These are phyloP conservation scores for Claviceps arundinis DNA, from an alignment of 2,329 filamentous ascomycete genomes.

Conservation along the genomic window DNA sequence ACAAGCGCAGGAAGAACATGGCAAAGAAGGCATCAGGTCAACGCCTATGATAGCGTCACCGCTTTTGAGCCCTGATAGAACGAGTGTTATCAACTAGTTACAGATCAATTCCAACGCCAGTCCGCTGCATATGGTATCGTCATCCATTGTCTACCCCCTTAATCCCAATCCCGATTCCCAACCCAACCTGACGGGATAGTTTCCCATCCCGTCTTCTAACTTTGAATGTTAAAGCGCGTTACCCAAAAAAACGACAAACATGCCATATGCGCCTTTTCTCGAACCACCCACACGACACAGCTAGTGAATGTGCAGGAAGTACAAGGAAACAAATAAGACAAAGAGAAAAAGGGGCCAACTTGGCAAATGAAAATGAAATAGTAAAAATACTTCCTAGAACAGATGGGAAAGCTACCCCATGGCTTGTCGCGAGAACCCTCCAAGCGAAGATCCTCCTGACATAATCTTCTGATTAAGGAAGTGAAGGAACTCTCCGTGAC, in stretches of 20 bases:
- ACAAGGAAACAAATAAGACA: not conserved
- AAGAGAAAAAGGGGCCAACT: not conserved
- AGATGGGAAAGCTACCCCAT: too few species aligned
- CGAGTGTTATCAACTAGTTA: not conserved
- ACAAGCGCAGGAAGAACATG: too few species aligned
- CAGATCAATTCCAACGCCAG: not conserved
- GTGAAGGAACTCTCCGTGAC: too few species aligned
- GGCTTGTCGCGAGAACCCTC: too few species aligned
- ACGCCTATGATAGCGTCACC: not conserved
- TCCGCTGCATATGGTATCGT: slow-evolving; percentile 1
- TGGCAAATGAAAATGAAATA: too few species aligned
- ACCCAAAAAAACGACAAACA: not conserved
- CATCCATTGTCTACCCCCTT: not conserved
- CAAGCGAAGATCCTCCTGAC: too few species aligned
- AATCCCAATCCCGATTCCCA: too few species aligned
- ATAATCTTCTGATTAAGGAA: too few species aligned
- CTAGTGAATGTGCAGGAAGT: not conserved
- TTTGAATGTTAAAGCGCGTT: not conserved
- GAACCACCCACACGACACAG: not conserved
- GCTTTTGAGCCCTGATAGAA: not conserved
- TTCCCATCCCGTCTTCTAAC: not conserved
- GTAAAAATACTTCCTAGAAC: too few species aligned
- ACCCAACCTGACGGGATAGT: not conserved
- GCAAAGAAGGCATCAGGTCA: too few species aligned
- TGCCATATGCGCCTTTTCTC: not conserved